phyloP scores from a whole-genome alignment of 345 rosid species.

The Populus davidiana region DNA sequence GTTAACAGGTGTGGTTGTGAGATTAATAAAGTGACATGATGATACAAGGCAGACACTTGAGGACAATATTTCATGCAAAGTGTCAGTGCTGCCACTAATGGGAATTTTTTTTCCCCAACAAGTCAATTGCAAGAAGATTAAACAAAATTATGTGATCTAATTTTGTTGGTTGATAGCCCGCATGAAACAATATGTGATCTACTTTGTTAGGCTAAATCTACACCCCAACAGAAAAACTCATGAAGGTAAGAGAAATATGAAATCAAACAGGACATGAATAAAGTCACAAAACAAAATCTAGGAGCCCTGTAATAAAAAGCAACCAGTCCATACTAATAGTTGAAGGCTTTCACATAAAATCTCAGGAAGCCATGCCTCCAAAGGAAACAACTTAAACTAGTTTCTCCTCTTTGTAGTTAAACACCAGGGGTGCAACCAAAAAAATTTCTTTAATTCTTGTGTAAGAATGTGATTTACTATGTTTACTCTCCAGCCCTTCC shows the following conservation, averaged over 20 bases:
- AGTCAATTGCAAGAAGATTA: background rate
- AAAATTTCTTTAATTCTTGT: background rate
- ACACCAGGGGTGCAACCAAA: background rate
- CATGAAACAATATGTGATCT: background rate
- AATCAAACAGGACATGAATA: background rate
- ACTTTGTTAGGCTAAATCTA: background rate
- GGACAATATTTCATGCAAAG: too few relatives aligned
- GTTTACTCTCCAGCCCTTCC: background rate
- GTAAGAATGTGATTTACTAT: background rate
- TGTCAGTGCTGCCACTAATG: too few relatives aligned
- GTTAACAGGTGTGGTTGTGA: background rate
- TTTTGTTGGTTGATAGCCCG: background rate
- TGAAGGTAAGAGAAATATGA: background rate
- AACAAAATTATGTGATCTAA: background rate
- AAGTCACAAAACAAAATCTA: background rate
- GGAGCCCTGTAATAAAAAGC: background rate
- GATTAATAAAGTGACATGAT: background rate
- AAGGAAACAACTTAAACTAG: background rate
- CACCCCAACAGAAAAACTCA: background rate
- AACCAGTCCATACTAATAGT: background rate
- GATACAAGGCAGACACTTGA: too few relatives aligned
- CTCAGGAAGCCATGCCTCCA: background rate
- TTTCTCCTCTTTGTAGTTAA: background rate
- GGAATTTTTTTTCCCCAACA: too few relatives aligned
- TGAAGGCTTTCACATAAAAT: background rate